These are phyloP conservation scores for Purpureocillium lavendulum DNA, from an alignment of 2,329 filamentous ascomycete genomes.

Conservation along the genomic window DNA sequence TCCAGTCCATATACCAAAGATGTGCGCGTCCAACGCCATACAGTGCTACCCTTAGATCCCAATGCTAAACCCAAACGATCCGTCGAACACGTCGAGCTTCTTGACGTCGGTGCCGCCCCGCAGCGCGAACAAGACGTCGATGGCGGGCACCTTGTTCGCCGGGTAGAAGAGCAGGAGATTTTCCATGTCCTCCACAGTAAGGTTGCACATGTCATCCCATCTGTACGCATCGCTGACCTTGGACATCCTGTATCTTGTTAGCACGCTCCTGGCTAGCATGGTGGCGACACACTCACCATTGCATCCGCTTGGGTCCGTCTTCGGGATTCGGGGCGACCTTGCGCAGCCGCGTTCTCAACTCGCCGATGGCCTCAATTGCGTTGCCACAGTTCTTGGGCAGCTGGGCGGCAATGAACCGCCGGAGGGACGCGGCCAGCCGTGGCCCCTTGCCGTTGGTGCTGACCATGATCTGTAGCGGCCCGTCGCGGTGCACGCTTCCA, in stretches of 20 bases:
- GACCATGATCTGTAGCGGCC: constrained; percentile 95
- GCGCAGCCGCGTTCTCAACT: constrained; percentile 69
- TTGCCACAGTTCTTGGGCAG: constrained; percentile 75
- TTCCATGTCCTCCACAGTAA: constrained; percentile 80
- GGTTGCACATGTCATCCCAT: constrained; percentile 73
- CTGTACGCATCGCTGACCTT: constrained; percentile 82
- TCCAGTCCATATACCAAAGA: not conserved
- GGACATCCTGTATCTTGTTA: constrained; percentile 60
- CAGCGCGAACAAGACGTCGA: constrained; percentile 48
- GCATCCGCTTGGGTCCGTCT: constrained; percentile 82
- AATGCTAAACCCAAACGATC: constrained; percentile 51
- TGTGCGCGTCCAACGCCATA: not conserved
- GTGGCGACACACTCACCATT: constrained; percentile 51
- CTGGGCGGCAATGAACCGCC: constrained; percentile 68
- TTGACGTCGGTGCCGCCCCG: constrained; percentile 34
- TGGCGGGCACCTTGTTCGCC: constrained; percentile 43
- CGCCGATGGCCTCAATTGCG: constrained; percentile 78
- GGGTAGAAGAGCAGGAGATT: constrained; percentile 69
- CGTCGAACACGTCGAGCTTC: constrained; percentile 48
- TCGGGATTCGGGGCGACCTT: constrained; percentile 63
- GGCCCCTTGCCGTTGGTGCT: constrained; percentile 97
- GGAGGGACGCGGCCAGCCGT: constrained; percentile 77
- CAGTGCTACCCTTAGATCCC: constrained; percentile 21
- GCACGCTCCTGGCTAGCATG: not conserved
- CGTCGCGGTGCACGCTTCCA: constrained; percentile 89